Evolutionary conservation across 2,329 filamentous ascomycete genomes (phyloP).

Genomic region (Diaporthe amygdali): DNA sequence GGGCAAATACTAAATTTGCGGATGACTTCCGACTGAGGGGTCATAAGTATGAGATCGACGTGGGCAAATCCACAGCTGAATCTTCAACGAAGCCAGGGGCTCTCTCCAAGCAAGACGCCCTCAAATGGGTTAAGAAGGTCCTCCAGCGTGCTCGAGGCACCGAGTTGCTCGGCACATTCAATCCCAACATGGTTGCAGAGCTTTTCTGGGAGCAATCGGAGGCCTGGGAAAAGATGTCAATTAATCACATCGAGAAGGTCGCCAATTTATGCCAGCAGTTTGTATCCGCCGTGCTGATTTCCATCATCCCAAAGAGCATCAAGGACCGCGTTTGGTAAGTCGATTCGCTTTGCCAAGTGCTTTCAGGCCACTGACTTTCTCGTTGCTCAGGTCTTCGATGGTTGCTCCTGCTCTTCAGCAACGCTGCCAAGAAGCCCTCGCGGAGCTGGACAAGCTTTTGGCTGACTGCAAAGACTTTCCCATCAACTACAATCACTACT

Average conservation of each 20-base stretch:
- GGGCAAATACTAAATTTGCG: background rate
- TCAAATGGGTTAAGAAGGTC: background rate
- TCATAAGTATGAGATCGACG: background rate
- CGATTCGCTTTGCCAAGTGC: background rate
- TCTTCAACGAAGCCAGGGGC: background rate
- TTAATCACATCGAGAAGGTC: background rate
- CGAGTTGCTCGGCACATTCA: constrained; percentile 1
- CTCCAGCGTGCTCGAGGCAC: background rate
- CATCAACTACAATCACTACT: constrained; percentile 16
- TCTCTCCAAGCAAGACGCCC: background rate
- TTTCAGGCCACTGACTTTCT: background rate
- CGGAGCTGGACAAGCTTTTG: background rate
- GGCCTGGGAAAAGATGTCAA: background rate
- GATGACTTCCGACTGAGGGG: background rate
- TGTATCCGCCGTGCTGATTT: background rate
- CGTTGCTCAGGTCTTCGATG: background rate
- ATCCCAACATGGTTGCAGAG: background rate
- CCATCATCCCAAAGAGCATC: background rate
- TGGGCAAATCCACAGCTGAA: background rate
- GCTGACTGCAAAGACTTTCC: background rate
- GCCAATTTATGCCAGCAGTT: background rate
- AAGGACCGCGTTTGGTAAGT: background rate
- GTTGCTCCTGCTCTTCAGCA: background rate
- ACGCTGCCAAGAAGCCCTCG: background rate
- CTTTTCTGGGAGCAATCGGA: constrained; percentile 22